These are phyloP conservation scores for Coemansia sp. DNA, from an alignment of 192 early-diverging fungal genomes.

Conservation along the genomic window DNA sequence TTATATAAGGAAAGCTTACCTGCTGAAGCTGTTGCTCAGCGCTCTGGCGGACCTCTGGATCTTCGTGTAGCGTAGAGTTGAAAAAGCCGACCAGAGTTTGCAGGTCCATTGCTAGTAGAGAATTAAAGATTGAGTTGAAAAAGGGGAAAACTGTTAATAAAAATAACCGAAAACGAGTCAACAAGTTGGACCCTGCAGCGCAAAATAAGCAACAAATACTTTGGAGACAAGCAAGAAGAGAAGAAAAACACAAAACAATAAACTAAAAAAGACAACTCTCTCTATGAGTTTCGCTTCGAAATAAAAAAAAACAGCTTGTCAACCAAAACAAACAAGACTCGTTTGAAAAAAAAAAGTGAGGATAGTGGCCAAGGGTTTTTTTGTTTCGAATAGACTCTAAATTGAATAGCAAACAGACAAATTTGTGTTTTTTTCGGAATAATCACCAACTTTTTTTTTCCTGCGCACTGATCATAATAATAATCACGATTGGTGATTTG, in stretches of 20 bases:
- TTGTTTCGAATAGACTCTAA: not conserved
- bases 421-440: not conserved
- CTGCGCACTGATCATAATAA: not conserved
- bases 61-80: slow-evolving; percentile 75
- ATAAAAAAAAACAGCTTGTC: not conserved
- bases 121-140: not conserved
- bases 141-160: not conserved
- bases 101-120: slow-evolving; percentile 29
- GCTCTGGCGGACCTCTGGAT: slow-evolving; percentile 74
- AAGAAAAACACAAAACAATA: not conserved
- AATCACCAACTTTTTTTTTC: not conserved
- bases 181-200: not conserved
- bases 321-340: not conserved
- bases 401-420: not conserved
- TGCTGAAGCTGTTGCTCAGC: slow-evolving; percentile 81
- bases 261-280: too few species aligned
- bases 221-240: not conserved
- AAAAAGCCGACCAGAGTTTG: slow-evolving; percentile 58
- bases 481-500: slow-evolving; percentile 8
- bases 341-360: not conserved
- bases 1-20: slow-evolving; percentile 41
- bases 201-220: not conserved
- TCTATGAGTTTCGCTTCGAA: too few species aligned
- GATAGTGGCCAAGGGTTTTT: not conserved
- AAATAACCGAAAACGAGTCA: too few species aligned